Conservation (phyloP, 2,329 filamentous ascomycete genomes). For the Dryadomyces sulphureus region DNA sequence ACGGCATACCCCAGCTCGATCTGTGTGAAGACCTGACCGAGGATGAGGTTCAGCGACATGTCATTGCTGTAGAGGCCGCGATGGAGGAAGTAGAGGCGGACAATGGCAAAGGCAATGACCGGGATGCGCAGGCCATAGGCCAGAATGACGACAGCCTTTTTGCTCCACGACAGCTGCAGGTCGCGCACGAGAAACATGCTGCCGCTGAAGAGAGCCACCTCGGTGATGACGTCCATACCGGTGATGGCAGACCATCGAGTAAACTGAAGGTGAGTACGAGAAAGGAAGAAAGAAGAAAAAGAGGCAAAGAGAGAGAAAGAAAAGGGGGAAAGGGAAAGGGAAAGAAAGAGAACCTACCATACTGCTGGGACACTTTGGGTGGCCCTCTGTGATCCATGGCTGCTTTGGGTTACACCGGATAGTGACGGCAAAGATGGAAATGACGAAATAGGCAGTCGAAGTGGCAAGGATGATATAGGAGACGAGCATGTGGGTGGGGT, state of each 20-base stretch:
- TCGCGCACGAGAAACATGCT: conserved; percentile 21
- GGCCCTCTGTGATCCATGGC: conserved; percentile 20
- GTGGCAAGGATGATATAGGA: conserved; percentile 20
- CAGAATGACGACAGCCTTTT: conserved; percentile 22
- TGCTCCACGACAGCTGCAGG: conserved; percentile 21
- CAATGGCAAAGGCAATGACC: conserved; percentile 12
- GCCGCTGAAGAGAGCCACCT: conserved; percentile 21
- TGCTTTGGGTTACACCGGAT: conserved; percentile 23
- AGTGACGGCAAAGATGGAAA: conserved; percentile 23
- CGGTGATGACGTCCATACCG: conserved; percentile 24
- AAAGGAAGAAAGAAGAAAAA: neutral
- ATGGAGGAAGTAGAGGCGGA: neutral
- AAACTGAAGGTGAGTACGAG: conserved; percentile 13
- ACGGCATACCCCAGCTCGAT: conserved; percentile 25
- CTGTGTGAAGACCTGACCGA: conserved; percentile 22
- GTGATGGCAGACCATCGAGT: conserved; percentile 22
- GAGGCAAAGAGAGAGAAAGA: neutral
- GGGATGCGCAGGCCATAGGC: conserved; percentile 23
- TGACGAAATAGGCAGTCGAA: conserved; percentile 21
- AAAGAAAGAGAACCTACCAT: conserved; percentile 16
- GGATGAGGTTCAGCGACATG: conserved; percentile 20
- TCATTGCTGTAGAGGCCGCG: conserved; percentile 17
- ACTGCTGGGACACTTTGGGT: conserved; percentile 12
- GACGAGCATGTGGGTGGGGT: conserved; percentile 21
- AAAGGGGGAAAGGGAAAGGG: too few species aligned